phyloP scores from a whole-genome alignment of 805 yeast genomes.

The Nakazawaea anatomiae region DNA sequence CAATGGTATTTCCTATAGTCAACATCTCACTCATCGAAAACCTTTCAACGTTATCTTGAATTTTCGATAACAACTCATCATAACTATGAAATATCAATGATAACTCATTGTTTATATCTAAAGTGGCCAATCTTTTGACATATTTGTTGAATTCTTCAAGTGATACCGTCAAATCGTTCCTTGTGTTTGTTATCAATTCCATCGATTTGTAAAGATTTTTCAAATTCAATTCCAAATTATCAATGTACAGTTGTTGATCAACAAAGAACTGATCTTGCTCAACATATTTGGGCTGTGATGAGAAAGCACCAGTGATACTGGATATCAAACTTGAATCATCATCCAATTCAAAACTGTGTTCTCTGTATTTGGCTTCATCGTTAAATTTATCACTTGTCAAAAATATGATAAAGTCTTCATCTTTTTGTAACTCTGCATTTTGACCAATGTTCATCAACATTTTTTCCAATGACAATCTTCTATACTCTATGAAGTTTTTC shows the following conservation, averaged over 20 bases:
- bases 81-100: slow-evolving; percentile 63
- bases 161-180: slow-evolving; percentile 65
- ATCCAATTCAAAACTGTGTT: slow-evolving; percentile 24
- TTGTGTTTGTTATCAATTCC: slow-evolving; percentile 67
- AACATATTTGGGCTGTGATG: slow-evolving; percentile 54
- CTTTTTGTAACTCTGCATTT: slow-evolving; percentile 53
- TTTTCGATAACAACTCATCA: slow-evolving; percentile 62
- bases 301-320: slow-evolving; percentile 59
- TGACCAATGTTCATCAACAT: slow-evolving; percentile 74
- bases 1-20: slow-evolving; percentile 80
- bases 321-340: slow-evolving; percentile 45
- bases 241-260: slow-evolving; percentile 63
- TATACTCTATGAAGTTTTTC: slow-evolving; percentile 80
- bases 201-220: slow-evolving; percentile 63
- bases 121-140: slow-evolving; percentile 25
- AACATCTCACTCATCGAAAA: slow-evolving; percentile 79
- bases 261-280: slow-evolving; percentile 79
- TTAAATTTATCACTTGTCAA: slow-evolving; percentile 67
- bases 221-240: slow-evolving; percentile 67
- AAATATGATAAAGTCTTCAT: slow-evolving; percentile 73
- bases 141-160: slow-evolving; percentile 57
- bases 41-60: slow-evolving; percentile 70
- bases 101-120: slow-evolving; percentile 67
- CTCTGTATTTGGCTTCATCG: slow-evolving; percentile 66
- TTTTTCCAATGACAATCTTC: slow-evolving; percentile 77